These are phyloP conservation scores for Aspergillus japonicus DNA, from an alignment of 2,329 filamentous ascomycete species.

Conservation along the genomic window DNA sequence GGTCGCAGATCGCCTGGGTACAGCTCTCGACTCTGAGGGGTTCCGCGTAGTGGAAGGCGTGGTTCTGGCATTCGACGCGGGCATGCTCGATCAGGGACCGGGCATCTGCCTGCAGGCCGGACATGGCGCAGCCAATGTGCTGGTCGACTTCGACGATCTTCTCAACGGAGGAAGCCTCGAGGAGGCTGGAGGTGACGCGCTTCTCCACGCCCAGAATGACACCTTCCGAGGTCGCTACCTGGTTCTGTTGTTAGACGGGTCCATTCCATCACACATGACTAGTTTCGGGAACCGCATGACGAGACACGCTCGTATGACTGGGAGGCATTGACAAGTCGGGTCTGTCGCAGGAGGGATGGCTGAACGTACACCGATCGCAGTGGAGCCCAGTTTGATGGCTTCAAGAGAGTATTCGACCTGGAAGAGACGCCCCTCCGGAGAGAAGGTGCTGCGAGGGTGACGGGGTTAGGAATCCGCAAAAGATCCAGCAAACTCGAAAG, in stretches of 20 bases:
- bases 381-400: constrained; percentile 98
- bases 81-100: constrained; percentile 98
- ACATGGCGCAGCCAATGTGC: constrained; percentile 99
- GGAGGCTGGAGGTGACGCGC: constrained; percentile 93
- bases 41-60: constrained; percentile 98
- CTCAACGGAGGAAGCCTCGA: constrained; percentile 96
- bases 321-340: background rate
- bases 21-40: constrained; percentile 92
- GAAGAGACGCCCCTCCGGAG: constrained; percentile 97
- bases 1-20: constrained; percentile 97
- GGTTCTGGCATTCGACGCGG: constrained; percentile 93
- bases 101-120: constrained; percentile 93
- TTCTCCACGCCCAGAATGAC: constrained; percentile 98
- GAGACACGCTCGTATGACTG: too few species aligned
- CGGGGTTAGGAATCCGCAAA: constrained; percentile 24
- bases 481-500: constrained; percentile 9
- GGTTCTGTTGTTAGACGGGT: background rate
- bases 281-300: background rate
- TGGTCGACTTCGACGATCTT: constrained; percentile 99
- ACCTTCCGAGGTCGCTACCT: constrained; percentile 88
- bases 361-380: constrained; percentile 79
- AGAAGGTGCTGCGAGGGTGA: constrained; percentile 76
- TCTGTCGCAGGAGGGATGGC: background rate
- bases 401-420: constrained; percentile 99
- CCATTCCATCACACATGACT: background rate